A percentile compares a stretch with the other conserved stretches of the same genome.
These are phyloP conservation scores for Boletales sp. DNA, from an alignment of 768 basidiomycete species.

Conservation along the genomic window DNA sequence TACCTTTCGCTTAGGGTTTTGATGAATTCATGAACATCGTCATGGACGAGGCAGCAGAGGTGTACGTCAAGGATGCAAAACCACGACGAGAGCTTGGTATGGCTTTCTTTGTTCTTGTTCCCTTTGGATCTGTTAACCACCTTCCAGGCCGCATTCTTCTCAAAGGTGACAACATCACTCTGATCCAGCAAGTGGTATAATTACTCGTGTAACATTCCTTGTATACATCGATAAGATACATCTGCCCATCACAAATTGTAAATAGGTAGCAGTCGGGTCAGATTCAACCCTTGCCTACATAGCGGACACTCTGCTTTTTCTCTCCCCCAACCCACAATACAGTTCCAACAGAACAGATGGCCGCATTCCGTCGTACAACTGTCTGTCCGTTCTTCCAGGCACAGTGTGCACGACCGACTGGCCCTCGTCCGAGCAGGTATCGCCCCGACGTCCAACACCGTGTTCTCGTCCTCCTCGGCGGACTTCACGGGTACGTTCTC, in stretches of 20 bases:
- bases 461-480: constrained; percentile 69
- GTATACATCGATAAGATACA: background rate
- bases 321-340: constrained; percentile 83
- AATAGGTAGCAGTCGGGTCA: constrained; percentile 70
- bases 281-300: constrained; percentile 72
- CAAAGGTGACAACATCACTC: constrained; percentile 98
- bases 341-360: constrained; percentile 87
- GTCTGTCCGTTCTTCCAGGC: constrained; percentile 79
- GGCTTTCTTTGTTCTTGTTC: constrained; percentile 19
- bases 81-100: constrained; percentile 80
- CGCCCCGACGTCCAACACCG: constrained; percentile 54
- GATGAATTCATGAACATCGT: constrained; percentile 99
- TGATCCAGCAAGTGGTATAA: constrained; percentile 71
- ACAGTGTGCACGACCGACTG: constrained; percentile 74
- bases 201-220: background rate
- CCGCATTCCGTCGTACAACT: constrained; percentile 86
- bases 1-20: constrained; percentile 65
- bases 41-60: constrained; percentile 89
- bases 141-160: constrained; percentile 83
- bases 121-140: background rate
- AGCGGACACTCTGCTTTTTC: constrained; percentile 91
- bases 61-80: constrained; percentile 87
- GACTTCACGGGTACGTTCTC: constrained; percentile 52
- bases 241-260: constrained; percentile 66
- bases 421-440: constrained; percentile 53